Evolutionary conservation across 129 eudicot species (phyloP), one percentile per base, ranked within the genome.

Genomic region (Ambrosia artemisiifolia): DNA sequence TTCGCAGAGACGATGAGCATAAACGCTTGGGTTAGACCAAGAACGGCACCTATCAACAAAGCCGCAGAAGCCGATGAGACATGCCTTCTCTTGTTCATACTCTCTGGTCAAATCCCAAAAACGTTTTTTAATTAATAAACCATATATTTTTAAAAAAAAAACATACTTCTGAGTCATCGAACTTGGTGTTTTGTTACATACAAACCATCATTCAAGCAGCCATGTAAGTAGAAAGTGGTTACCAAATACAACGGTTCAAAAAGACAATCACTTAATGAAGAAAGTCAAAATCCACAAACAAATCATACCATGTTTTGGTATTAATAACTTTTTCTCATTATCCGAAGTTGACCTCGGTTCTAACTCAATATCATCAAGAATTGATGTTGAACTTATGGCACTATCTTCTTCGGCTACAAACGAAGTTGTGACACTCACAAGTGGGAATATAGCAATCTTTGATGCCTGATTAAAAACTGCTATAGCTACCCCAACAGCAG

Each of bases 381-480:
- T 6, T 16, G 57, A 51, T 4, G 24, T 9, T 20, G 65, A 50
- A 20, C 73, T 69, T 75, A 30, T 63, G 48, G 71, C 59, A 4
- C 76, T 65, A 74, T 83, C 86, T 75, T 85, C 91, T 72, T 86
- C 91, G 35, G 91, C 91, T 13, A 86, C 91, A 70, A 83, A 79
- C 19, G 91, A 86, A 46, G 91, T 86, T 12, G 91, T 86, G 16
- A 86, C 65, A 66, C 91, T 86, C 44, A 86, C 91, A 40, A 86
- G 85, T 17, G 91, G 91, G 68, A 86, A 86, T 36, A 86, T 83
- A 38, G 91, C 87, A 50, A 86, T 75, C 69, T 75, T 86, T 38
- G 91, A 86, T 33, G 66, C 91, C 80, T 86, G 91, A 78, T 86
- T 86, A 43, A 86, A 80, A 16, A 86, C 54, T 17, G 91, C 91